Conservation (phyloP, 2,329 filamentous ascomycete genomes). For the Xylariomycetidae sp. region DNA sequence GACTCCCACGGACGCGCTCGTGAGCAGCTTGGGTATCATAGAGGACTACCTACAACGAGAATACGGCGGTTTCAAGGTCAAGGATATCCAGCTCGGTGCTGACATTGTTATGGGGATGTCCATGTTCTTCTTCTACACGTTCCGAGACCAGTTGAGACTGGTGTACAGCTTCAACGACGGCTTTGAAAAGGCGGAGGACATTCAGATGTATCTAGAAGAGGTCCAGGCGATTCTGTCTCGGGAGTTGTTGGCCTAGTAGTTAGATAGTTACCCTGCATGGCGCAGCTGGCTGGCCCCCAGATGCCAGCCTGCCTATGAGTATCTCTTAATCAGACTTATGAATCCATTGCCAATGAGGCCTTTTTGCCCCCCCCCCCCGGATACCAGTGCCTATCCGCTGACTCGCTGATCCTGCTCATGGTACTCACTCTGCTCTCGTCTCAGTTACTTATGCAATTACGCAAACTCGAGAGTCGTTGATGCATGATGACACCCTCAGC, state of each 20-base stretch:
- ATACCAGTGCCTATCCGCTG: no score
- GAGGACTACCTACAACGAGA: conserved; percentile 13
- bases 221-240: conserved; percentile 7
- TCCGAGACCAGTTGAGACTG: conserved; percentile 17
- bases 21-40: conserved; percentile 21
- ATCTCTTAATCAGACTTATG: no score
- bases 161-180: conserved; percentile 23
- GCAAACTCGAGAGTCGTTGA: no score
- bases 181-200: conserved; percentile 14
- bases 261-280: no score
- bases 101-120: conserved; percentile 22
- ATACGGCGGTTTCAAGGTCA: conserved; percentile 15
- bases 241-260: conserved; percentile 12
- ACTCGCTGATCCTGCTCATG: no score
- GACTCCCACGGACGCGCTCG: conserved; percentile 17
- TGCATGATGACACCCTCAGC: no score
- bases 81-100: conserved; percentile 16
- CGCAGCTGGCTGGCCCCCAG: no score
- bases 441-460: no score
- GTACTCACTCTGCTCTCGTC: no score
- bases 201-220: conserved; percentile 15
- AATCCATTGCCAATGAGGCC: no score
- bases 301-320: no score
- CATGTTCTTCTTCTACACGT: conserved; percentile 21
- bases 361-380: no score